Base-by-base conservation (phyloP, 2,329 filamentous ascomycete species). In the Microdochium bolleyi region DNA sequence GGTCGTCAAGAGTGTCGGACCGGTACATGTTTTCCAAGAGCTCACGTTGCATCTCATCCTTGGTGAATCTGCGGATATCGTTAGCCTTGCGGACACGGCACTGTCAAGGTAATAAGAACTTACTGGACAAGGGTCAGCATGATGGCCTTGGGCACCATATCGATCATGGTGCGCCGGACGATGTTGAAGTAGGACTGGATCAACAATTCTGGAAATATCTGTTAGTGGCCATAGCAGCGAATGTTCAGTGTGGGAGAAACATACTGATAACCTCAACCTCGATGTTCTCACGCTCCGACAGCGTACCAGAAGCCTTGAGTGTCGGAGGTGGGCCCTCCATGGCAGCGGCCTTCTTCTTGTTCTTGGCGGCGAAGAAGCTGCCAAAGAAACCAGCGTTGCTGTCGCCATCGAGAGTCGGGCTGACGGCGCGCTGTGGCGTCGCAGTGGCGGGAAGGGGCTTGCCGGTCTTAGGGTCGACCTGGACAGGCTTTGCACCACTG, bases 301-400 rank as follows among this genome's bases (percentile, higher is more conserved):
- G 77, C 24, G 87, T 95, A 44, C 94, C 92, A 2, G 90, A 95
- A 32, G 94, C 94, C 77, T 96, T 99, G 54, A 99, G 83, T 44
- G 84, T 92, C 27, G 94, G 83, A 57, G 94, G 94, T 38, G 94
- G 94, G 14, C 94, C 79, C 69, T 99, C 94, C 94, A 99, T 99
- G 49, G 92, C 92, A n/a, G 94, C 94, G 74, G 95, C 95, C 86
- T 96, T 97, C 83, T 99, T 99, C 85, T 97, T 99, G 77, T 97
- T 99, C 83, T 97, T 99, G 66, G 89, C 92, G 11, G 94, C 90
- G 67, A 96, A 99, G 82, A 99, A 99, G 65, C 89, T 95, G 61
- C 94, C 94, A 63, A 99, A 99, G 80, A 99, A 99, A 37, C 92
- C 91, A 55, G 80, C 76, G 66, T 89, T 89, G 52, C 70, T 59